These are phyloP conservation scores for Backusella luteola DNA, from an alignment of 192 early-diverging fungal species.

Conservation along the genomic window DNA sequence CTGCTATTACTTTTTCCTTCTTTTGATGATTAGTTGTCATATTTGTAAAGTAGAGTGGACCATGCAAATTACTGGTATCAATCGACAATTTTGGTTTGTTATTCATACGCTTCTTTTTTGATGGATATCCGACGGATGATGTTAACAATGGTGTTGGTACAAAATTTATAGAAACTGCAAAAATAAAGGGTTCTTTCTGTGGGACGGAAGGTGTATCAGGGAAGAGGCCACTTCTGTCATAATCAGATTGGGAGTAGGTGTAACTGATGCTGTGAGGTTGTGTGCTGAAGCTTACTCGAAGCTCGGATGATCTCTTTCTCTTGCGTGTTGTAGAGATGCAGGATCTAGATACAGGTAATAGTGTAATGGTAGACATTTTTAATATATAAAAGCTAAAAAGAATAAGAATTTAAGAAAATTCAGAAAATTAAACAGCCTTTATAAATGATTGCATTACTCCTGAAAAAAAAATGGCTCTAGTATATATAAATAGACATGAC, in stretches of 20 bases:
- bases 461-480: constrained; percentile 3
- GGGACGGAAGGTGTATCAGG: constrained; percentile 6
- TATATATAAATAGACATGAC: constrained; percentile 2
- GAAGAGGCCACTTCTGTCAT: constrained; percentile 29
- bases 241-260: constrained; percentile 27
- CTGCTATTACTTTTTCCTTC: not conserved
- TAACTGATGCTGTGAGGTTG: constrained; percentile 15
- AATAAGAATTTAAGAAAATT: not conserved
- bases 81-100: constrained; percentile 23
- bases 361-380: constrained; percentile 3
- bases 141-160: not conserved
- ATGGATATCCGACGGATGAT: not conserved
- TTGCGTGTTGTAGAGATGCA: constrained; percentile 8
- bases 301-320: constrained; percentile 1
- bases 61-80: constrained; percentile 25
- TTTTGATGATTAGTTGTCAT: constrained; percentile 30
- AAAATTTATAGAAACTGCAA: constrained; percentile 17
- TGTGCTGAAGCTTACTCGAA: constrained; percentile 22
- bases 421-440: not conserved
- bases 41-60: constrained; percentile 24
- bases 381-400: not conserved
- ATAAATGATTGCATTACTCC: constrained; percentile 1
- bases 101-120: constrained; percentile 14
- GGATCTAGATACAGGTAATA: not conserved
- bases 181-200: not conserved